phyloP scores from a whole-genome alignment of 306 rosid species.

The Carpinus fangiana region DNA sequence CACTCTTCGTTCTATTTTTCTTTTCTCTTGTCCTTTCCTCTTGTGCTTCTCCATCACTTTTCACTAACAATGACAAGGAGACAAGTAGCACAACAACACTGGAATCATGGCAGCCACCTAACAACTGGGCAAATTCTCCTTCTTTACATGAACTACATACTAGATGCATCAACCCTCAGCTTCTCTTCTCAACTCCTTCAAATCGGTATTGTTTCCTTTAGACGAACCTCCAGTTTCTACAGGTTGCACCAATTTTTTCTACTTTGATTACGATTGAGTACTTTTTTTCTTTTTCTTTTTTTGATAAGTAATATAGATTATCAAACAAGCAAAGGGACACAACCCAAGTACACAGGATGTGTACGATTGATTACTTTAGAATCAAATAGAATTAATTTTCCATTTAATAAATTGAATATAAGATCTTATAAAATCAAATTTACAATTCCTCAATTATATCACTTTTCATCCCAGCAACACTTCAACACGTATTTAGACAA shows the following conservation, averaged over 20 bases:
- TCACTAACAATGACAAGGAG: neutral
- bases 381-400: neutral
- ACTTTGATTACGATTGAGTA: neutral
- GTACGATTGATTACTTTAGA: neutral
- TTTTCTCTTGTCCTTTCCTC: neutral
- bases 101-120: neutral
- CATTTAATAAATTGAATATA: neutral
- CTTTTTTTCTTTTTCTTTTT: neutral
- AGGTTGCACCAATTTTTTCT: neutral
- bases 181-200: neutral
- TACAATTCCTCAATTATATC: neutral
- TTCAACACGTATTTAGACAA: neutral
- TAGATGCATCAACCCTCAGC: neutral
- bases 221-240: neutral
- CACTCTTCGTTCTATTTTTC: constrained; percentile 5
- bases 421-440: neutral
- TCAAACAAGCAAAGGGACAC: too few species aligned
- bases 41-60: neutral
- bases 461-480: neutral
- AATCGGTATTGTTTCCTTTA: neutral
- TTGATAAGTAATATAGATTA: too few species aligned
- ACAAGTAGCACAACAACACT: neutral
- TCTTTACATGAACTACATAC: neutral
- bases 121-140: neutral
- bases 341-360: too few species aligned